Percentiles rank a stretch among this genome's conserved stretches.
Evolutionary conservation across 805 yeast genomes (phyloP).

Genomic region (Clavispora carvajalis): DNA sequence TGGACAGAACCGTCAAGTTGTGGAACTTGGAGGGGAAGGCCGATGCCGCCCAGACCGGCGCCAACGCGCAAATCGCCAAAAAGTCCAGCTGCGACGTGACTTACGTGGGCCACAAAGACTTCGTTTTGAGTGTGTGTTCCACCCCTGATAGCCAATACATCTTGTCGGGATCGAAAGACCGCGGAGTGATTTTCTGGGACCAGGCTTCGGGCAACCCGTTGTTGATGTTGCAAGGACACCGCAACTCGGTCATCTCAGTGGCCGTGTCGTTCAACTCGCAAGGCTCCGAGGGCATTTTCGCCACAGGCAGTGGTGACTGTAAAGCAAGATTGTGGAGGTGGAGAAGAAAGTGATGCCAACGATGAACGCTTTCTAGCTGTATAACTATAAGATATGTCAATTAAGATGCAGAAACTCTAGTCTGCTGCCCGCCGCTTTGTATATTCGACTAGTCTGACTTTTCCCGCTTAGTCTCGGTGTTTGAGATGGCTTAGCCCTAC

Average conservation of each 20-base stretch:
- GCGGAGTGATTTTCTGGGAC: slow-evolving; percentile 97
- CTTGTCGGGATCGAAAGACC: slow-evolving; percentile 91
- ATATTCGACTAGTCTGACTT: too few relatives aligned
- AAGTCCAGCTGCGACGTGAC: slow-evolving; percentile 78
- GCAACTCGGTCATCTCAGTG: slow-evolving; percentile 91
- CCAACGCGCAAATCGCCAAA: slow-evolving; percentile 18
- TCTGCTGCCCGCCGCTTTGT: too few relatives aligned
- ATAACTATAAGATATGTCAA: slow-evolving; percentile 3
- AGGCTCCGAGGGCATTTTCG: slow-evolving; percentile 78
- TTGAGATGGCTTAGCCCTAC: too few relatives aligned
- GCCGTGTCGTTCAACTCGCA: slow-evolving; percentile 80
- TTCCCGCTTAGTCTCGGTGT: too few relatives aligned
- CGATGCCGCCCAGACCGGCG: slow-evolving; percentile 19
- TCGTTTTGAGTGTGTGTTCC: slow-evolving; percentile 88
- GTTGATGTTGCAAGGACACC: slow-evolving; percentile 94
- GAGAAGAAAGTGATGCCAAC: slow-evolving; percentile 39
- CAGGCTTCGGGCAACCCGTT: slow-evolving; percentile 85
- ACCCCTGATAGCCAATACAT: slow-evolving; percentile 91
- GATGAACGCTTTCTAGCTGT: slow-evolving; percentile 1
- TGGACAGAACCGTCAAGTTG: slow-evolving; percentile 91
- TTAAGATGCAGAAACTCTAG: too few relatives aligned
- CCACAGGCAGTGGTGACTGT: slow-evolving; percentile 97
- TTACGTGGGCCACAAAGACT: slow-evolving; percentile 93
- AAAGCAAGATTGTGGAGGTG: slow-evolving; percentile 96
- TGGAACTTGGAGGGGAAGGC: slow-evolving; percentile 77